Evolutionary conservation across 2,329 filamentous ascomycete genomes (phyloP).

Genomic region (Cordyceps fumosorosea): DNA sequence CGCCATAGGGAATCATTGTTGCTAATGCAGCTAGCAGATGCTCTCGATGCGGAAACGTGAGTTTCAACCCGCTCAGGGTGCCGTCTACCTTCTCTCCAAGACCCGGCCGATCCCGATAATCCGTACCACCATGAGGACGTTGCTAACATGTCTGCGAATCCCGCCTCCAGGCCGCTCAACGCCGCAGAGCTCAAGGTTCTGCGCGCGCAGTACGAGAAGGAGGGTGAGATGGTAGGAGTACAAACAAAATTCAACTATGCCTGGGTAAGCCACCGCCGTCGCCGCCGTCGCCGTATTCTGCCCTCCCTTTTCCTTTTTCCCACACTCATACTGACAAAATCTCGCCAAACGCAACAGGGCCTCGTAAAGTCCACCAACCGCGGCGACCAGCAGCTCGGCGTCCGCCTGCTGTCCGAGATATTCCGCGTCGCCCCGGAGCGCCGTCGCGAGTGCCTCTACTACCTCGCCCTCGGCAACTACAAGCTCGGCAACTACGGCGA

Average conservation of each 20-base stretch:
- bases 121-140: conserved; percentile 11
- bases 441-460: conserved; percentile 95
- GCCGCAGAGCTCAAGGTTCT: conserved; percentile 88
- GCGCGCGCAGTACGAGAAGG: conserved; percentile 91
- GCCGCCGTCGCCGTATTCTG: not conserved
- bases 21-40: conserved; percentile 53
- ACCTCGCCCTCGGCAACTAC: conserved; percentile 94
- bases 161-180: conserved; percentile 73
- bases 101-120: not conserved
- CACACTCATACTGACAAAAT: not conserved
- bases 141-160: not conserved
- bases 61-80: conserved; percentile 22
- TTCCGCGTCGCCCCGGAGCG: conserved; percentile 91
- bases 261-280: conserved; percentile 58
- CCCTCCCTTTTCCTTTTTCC: no score
- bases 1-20: not conserved
- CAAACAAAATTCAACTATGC: conserved; percentile 99
- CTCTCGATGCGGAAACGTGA: conserved; percentile 93
- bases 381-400: conserved; percentile 85
- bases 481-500: conserved; percentile 97
- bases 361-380: conserved; percentile 87
- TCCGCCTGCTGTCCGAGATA: conserved; percentile 90
- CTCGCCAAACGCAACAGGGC: conserved; percentile 48
- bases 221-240: conserved; percentile 91
- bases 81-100: not conserved